Evolutionary conservation across 2,329 filamentous ascomycete species (phyloP).

Genomic region (Lecanosticta acicola): DNA sequence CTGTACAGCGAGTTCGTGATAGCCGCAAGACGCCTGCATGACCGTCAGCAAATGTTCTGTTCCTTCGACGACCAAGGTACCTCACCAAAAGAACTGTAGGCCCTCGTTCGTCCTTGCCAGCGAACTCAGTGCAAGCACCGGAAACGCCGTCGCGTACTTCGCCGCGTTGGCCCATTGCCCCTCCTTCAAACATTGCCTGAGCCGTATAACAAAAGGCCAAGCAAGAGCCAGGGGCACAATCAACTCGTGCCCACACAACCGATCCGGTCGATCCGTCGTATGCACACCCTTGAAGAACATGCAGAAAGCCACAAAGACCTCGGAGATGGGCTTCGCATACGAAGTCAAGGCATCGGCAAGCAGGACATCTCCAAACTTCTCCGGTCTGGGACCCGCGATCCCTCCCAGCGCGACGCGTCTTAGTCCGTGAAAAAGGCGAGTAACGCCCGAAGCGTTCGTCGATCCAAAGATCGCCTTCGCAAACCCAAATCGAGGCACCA

Average conservation of each 20-base stretch:
- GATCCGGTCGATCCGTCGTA: constrained; percentile 74
- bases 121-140: constrained; percentile 66
- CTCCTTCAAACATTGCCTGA: constrained; percentile 89
- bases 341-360: constrained; percentile 91
- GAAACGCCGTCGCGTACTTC: constrained; percentile 92
- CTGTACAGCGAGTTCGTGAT: constrained; percentile 82
- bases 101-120: constrained; percentile 17
- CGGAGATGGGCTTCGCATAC: constrained; percentile 86
- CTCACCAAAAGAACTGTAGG: constrained; percentile 19
- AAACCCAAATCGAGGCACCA: constrained; percentile 50
- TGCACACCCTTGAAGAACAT: constrained; percentile 71
- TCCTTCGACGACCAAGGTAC: background rate
- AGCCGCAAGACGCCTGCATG: constrained; percentile 24
- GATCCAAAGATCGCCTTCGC: constrained; percentile 13
- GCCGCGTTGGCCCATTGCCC: constrained; percentile 80
- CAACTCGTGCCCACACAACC: constrained; percentile 71
- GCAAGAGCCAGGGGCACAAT: constrained; percentile 80
- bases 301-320: constrained; percentile 82
- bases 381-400: constrained; percentile 76
- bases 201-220: constrained; percentile 74
- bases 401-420: constrained; percentile 77
- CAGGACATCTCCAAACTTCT: constrained; percentile 90
- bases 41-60: background rate
- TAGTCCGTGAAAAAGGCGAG: constrained; percentile 68
- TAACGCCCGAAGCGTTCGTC: constrained; percentile 53